Conservation (phyloP, 305 asterid species). For the Lippia alba region DNA sequence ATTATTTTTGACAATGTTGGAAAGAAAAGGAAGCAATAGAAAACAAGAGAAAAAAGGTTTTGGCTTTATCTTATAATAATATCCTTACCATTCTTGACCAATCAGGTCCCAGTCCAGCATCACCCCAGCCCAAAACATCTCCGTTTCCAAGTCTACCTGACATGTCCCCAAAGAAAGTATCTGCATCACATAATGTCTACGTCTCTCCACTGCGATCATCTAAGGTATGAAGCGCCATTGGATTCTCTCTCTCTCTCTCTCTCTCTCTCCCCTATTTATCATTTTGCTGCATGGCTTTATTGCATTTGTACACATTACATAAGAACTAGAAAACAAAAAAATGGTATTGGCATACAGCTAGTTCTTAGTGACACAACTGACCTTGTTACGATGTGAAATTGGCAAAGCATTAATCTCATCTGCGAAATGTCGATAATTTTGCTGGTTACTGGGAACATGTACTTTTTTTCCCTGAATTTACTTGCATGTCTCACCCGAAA, state of each 20-base stretch:
- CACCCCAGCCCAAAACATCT: slow-evolving; percentile 88
- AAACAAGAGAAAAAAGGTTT: slow-evolving; percentile 8
- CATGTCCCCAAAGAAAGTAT: slow-evolving; percentile 99
- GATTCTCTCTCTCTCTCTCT: neutral
- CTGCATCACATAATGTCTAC: slow-evolving; percentile 86
- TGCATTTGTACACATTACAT: neutral
- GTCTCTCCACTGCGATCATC: slow-evolving; percentile 94
- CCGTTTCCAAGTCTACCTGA: slow-evolving; percentile 94
- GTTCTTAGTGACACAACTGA: neutral
- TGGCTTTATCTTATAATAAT: slow-evolving; percentile 13
- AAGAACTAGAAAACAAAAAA: neutral
- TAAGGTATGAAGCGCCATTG: slow-evolving; percentile 56
- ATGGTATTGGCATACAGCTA: neutral
- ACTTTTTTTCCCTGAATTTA: neutral
- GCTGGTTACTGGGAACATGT: too few relatives aligned
- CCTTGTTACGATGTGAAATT: neutral
- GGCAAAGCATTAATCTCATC: neutral
- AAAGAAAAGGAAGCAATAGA: slow-evolving; percentile 11
- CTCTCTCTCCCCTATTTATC: neutral
- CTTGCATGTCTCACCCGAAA: slow-evolving; percentile 1
- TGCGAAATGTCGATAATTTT: neutral
- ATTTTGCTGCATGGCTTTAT: slow-evolving; percentile 12
- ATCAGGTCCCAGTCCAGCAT: slow-evolving; percentile 74
- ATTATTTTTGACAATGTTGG: neutral
- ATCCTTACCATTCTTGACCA: slow-evolving; percentile 17